Conservation (phyloP, 2,329 filamentous ascomycete species). For the Fusarium scirpi region DNA sequence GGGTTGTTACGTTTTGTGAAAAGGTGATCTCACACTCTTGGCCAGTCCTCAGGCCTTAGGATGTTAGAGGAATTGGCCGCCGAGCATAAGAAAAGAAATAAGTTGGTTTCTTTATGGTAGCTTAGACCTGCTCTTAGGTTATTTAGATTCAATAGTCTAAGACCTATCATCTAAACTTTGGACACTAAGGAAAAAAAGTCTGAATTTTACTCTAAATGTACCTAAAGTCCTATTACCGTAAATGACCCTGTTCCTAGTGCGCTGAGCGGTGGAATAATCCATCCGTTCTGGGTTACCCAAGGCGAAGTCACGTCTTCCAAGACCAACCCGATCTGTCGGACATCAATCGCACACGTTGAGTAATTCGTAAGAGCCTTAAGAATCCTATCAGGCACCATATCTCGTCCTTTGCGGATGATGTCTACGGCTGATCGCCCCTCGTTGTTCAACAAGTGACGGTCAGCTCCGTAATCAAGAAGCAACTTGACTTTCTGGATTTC, state of each 20-base stretch:
- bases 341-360: background rate
- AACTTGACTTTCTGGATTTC: background rate
- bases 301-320: no score
- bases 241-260: no score
- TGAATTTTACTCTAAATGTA: no score
- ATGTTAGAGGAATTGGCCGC: no score
- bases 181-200: no score
- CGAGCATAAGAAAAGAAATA: background rate
- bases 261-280: no score
- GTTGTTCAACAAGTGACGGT: background rate
- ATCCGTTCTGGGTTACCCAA: no score
- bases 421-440: background rate
- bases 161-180: fast-evolving
- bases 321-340: background rate
- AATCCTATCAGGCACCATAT: background rate
- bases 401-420: background rate
- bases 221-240: no score
- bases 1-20: background rate
- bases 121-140: no score
- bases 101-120: background rate
- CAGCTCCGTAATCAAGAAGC: background rate
- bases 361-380: no score
- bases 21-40: background rate
- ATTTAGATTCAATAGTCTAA: fast-evolving
- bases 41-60: background rate